Percentiles rank a stretch among this genome's conserved stretches.
These are phyloP conservation scores for Alternaria consortialis DNA, from an alignment of 2,329 filamentous ascomycete genomes.

Conservation along the genomic window DNA sequence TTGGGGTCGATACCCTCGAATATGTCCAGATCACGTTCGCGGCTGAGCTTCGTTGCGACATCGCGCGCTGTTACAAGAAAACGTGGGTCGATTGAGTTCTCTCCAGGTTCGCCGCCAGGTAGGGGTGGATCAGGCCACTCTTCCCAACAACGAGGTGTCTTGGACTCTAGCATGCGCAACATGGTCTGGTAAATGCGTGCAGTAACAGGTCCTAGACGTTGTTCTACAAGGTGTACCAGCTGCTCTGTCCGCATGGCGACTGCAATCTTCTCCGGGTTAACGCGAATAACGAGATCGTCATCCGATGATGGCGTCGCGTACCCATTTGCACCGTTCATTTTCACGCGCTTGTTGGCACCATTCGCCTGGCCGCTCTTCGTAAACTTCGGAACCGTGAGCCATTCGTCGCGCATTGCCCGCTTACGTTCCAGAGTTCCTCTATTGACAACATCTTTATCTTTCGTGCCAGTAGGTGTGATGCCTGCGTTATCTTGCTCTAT, in stretches of 20 bases:
- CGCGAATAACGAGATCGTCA: conserved; percentile 75
- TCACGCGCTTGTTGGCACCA: conserved; percentile 44
- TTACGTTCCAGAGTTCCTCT: conserved; percentile 65
- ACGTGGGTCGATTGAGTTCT: conserved; percentile 43
- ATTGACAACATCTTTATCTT: conserved; percentile 71
- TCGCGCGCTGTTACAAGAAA: conserved; percentile 53
- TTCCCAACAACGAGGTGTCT: conserved; percentile 72
- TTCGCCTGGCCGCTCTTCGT: conserved; percentile 27
- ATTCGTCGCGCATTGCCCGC: conserved; percentile 59
- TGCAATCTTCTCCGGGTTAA: conserved; percentile 86
- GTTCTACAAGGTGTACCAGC: conserved; percentile 75
- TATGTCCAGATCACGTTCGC: conserved; percentile 51
- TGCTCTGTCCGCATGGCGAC: conserved; percentile 83
- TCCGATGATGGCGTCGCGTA: conserved; percentile 50
- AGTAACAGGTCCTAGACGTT: conserved; percentile 76
- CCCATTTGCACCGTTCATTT: conserved; percentile 35
- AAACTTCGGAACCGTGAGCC: conserved; percentile 42
- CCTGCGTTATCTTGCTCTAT: conserved; percentile 62
- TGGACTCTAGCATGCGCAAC: conserved; percentile 74
- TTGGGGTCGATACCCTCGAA: conserved; percentile 47
- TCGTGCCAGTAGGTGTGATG: conserved; percentile 67
- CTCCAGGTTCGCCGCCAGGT: conserved; percentile 36
- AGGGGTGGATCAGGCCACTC: conserved; percentile 53
- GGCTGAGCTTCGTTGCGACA: conserved; percentile 53
- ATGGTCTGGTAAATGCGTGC: conserved; percentile 80